Percentiles rank a stretch among this genome's conserved stretches.
Evolutionary conservation across 2,329 filamentous ascomycete species (phyloP).

Genomic region (Aspergillus ruber): DNA sequence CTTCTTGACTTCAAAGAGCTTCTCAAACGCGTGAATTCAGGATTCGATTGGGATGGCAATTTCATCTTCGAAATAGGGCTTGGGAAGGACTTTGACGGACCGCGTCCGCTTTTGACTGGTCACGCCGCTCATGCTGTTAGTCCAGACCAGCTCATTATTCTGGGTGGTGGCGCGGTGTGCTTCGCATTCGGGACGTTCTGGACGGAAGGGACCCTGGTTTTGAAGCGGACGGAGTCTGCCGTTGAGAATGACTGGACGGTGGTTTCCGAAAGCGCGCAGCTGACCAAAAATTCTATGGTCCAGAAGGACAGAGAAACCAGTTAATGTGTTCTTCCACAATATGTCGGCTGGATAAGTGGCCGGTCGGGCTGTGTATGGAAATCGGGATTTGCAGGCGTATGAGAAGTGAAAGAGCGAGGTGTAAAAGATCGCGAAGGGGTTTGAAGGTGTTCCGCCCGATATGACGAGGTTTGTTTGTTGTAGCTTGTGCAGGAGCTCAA

Average conservation of each 20-base stretch:
- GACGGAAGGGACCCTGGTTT: constrained; percentile 57
- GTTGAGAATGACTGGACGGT: constrained; percentile 28
- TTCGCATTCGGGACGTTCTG: constrained; percentile 87
- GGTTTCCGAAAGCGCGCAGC: constrained; percentile 13
- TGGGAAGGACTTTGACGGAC: constrained; percentile 22
- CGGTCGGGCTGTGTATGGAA: constrained; percentile 81
- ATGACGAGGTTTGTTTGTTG: constrained; percentile 65
- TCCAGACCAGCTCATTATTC: constrained; percentile 51
- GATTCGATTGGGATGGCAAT: constrained; percentile 15
- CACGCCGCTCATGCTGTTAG: constrained; percentile 49
- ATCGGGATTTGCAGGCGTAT: constrained; percentile 76
- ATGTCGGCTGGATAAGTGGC: constrained; percentile 61
- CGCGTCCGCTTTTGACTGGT: constrained; percentile 65
- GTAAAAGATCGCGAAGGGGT: constrained; percentile 50
- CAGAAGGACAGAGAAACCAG: not conserved
- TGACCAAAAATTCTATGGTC: constrained; percentile 6
- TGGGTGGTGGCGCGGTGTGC: constrained; percentile 78
- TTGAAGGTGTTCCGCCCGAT: constrained; percentile 54
- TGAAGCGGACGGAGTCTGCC: constrained; percentile 29
- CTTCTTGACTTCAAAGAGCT: constrained; percentile 24
- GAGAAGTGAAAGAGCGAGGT: constrained; percentile 73
- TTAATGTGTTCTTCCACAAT: constrained; percentile 79
- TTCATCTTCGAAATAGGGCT: constrained; percentile 23
- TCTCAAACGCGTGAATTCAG: constrained; percentile 11
- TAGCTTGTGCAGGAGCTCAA: constrained; percentile 64